These are phyloP conservation scores for Sporopachydermia quercuum DNA, from an alignment of 805 yeast species.

Conservation along the genomic window DNA sequence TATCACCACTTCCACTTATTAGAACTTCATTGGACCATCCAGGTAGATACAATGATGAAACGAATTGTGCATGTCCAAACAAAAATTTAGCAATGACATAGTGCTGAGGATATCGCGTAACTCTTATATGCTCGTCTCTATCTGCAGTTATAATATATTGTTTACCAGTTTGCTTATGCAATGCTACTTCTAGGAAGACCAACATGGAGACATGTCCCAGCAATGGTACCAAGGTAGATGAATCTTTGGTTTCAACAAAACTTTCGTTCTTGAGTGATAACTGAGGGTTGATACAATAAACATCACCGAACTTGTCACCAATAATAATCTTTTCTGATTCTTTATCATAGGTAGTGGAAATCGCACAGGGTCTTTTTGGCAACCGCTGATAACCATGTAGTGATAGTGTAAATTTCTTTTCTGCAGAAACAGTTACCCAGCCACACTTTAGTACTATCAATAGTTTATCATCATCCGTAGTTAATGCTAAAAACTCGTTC, in stretches of 20 bases:
- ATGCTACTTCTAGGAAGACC: constrained; percentile 43
- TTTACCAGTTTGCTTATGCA: constrained; percentile 13
- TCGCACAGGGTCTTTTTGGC: constrained; percentile 87
- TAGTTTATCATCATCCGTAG: constrained; percentile 77
- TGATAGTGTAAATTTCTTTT: constrained; percentile 26
- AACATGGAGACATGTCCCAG: constrained; percentile 96
- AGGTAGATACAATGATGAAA: constrained; percentile 50
- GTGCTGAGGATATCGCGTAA: constrained; percentile 66
- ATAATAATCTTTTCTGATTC: constrained; percentile 31
- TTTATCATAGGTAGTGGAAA: constrained; percentile 41
- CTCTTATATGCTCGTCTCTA: constrained; percentile 89
- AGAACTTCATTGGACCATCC: constrained; percentile 34
- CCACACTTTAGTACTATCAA: constrained; percentile 38
- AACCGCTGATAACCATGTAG: constrained; percentile 40
- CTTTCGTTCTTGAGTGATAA: constrained; percentile 23
- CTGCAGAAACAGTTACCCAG: constrained; percentile 13
- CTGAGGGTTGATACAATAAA: constrained; percentile 33
- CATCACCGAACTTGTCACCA: constrained; percentile 96
- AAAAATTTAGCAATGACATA: constrained; percentile 69
- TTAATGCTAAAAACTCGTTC: constrained; percentile 43
- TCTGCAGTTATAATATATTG: constrained; percentile 62
- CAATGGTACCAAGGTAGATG: constrained; percentile 46
- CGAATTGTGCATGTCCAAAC: constrained; percentile 77
- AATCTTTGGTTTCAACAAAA: constrained; percentile 18
- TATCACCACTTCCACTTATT: constrained; percentile 89